Base-by-base conservation (phyloP, 352 stramenopile species). In the Stramenopiles sp. region DNA sequence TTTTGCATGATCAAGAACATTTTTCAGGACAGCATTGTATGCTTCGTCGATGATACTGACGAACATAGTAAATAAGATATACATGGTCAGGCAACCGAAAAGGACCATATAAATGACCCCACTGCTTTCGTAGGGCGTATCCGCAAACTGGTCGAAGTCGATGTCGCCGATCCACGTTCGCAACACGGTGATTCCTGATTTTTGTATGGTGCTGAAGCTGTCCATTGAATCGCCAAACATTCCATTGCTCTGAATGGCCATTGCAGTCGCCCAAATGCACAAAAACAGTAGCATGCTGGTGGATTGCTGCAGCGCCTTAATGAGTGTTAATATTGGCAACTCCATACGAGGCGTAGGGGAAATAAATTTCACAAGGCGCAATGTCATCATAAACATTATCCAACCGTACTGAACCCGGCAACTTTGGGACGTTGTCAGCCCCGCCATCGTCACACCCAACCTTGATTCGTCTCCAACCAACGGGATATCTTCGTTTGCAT, bases 1-100 rank as follows among this genome's bases (percentile, higher is more conserved):
- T n/a, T n/a, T n/a, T n/a, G n/a, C n/a, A n/a, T n/a, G n/a, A n/a
- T n/a, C n/a, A n/a, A n/a, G n/a, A n/a, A n/a, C n/a, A n/a, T n/a
- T n/a, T n/a, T n/a, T n/a, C n/a, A n/a, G n/a, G n/a, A n/a, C n/a
- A n/a, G n/a, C n/a, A n/a, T n/a, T n/a, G n/a, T 71, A 71, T 2
- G 53, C 53, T 31, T 71, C 35, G 6, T 71, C 53, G 6, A 71
- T 71, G 2, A 71, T 71, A 71, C 2, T 6, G 35, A 71, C 53
- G 53, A 71, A 71, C 53, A 71, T 71, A 2, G 53, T 71, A 71
- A 71, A 71, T 2, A 71, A 31, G 12, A 71, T 35, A 6, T 71
- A 71, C 6, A 71, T 4, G 31, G 53, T 71, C 4, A 71, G 35
- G 12, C 33, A 31, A 6, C 31, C 35, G 4, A 71, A 71, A 6